Base-by-base conservation (phyloP, 495 filamentous ascomycete genomes). In the Neurospora pannonica region DNA sequence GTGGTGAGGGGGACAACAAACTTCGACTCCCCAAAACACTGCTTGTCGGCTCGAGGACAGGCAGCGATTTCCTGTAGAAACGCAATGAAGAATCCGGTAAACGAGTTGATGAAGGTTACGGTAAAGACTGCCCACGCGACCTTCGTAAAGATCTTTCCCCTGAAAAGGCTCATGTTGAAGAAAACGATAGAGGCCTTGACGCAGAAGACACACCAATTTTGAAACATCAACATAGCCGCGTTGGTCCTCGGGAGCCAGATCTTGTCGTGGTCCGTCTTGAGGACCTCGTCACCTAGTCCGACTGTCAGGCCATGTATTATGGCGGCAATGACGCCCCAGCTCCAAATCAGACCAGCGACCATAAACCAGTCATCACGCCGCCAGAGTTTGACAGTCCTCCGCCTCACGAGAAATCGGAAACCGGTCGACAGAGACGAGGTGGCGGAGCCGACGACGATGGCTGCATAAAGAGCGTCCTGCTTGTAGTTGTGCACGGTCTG, bases 121-220 rank as follows among this genome's bases (percentile, higher is more conserved):
- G n/a, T 28, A 17, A 67, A 40, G 21, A 75, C 74, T 1, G 11
- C 48, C 74, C 74, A 77, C 2, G 71, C 73, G 28, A 75, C 17
- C 42, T 19, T 69, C 11, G 39, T 54, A 28, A 75, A 77, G 5
- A 24, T 71, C 10, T 17, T 69, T 4, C 62, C 70, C 36, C 70
- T 42, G 67, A 77, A 77, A 5, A 77, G 69, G 71, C n/a, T 19
- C 2, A 24, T 70, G 39, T 77, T 75, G 74, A 77, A 77, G 34
- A 62, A 11, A 0, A 77, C 62, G 8, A 77, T 75, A 0, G 76
- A 77, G 4, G 70, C 31, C 21, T 77, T 77, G 71, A 77, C 71
- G 54, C 19, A 40, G 21, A 77, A 73, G 21, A 72, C 38, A 2
- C 17, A 19, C 28, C 11, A 43, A 2, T 21, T 43, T 2, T 72